phyloP scores from a whole-genome alignment of 352 stramenopile species.

The Elongisporangium prolatum region DNA sequence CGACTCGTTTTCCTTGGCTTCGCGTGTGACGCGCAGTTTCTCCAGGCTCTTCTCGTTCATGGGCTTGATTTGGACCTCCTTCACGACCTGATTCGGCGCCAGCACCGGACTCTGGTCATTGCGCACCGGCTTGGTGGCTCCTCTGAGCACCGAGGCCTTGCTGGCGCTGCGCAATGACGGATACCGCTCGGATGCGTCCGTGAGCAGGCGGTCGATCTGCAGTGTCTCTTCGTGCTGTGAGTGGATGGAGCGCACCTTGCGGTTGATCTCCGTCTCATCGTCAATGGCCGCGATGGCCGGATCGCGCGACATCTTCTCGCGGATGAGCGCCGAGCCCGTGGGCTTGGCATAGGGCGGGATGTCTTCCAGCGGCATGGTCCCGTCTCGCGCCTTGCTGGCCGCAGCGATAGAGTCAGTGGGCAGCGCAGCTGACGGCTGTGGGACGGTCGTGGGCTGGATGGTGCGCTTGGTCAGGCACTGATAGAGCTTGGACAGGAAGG shows the following conservation, averaged over 20 bases:
- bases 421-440: constrained; percentile 6
- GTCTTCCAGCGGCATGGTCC: constrained; percentile 18
- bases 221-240: constrained; percentile 75
- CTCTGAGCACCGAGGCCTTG: constrained; percentile 57
- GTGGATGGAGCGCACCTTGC: constrained; percentile 56
- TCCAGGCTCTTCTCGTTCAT: constrained; percentile 83
- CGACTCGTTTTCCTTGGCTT: constrained; percentile 53
- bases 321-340: constrained; percentile 79
- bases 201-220: constrained; percentile 71
- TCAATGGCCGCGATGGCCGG: constrained; percentile 64
- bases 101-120: constrained; percentile 57
- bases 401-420: constrained; percentile 14
- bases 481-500: constrained; percentile 87
- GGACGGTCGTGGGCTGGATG: constrained; percentile 43
- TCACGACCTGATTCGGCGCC: constrained; percentile 73
- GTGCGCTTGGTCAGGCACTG: constrained; percentile 87
- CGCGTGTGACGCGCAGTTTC: constrained; percentile 70
- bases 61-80: constrained; percentile 89
- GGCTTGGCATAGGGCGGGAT: constrained; percentile 81
- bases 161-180: constrained; percentile 51
- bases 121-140: constrained; percentile 58
- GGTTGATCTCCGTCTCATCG: constrained; percentile 66
- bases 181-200: constrained; percentile 55
- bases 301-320: constrained; percentile 69
- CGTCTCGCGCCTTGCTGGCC: constrained; percentile 18